Evolutionary conservation across 441 rosid species (phyloP).

Genomic region (Pelargonium cotyledonis): DNA sequence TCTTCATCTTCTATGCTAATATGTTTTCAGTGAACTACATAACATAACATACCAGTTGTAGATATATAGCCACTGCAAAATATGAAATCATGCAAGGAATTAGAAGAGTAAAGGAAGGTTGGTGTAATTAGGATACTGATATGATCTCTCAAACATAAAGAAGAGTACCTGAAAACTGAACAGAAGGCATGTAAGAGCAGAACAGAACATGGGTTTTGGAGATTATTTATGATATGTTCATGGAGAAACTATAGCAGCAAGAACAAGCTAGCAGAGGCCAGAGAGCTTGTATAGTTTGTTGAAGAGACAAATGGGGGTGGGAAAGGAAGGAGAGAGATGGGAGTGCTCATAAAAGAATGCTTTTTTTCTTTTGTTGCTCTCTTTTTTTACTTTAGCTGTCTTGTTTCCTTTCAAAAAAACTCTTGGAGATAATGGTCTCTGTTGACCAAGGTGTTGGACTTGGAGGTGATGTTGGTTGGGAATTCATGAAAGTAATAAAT

Average conservation of each 20-base stretch:
- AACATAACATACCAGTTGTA: background rate
- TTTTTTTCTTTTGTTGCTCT: constrained; percentile 8
- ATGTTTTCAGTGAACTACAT: constrained; percentile 5
- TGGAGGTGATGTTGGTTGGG: constrained; percentile 32
- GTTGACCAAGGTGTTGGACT: constrained; percentile 29
- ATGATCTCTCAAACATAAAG: background rate
- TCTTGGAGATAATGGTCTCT: constrained; percentile 26
- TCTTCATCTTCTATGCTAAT: background rate
- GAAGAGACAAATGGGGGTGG: constrained; percentile 13
- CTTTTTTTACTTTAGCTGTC: constrained; percentile 12
- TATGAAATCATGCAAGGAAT: background rate
- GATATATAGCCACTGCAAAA: background rate
- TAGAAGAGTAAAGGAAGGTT: background rate
- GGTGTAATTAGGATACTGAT: constrained; percentile 15
- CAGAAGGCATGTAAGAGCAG: constrained; percentile 5
- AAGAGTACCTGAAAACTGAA: background rate
- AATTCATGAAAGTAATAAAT: constrained; percentile 39
- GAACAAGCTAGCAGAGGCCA: background rate
- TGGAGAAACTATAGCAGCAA: constrained; percentile 14
- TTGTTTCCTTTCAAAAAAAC: background rate
- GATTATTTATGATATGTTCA: background rate
- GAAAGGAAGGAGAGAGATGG: constrained; percentile 13
- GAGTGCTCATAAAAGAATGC: constrained; percentile 15
- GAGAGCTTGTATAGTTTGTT: background rate
- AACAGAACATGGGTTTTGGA: background rate